Percentiles rank a stretch among this genome's conserved stretches.
Conservation (phyloP, 306 rosid species). For the Corylus avellana region DNA sequence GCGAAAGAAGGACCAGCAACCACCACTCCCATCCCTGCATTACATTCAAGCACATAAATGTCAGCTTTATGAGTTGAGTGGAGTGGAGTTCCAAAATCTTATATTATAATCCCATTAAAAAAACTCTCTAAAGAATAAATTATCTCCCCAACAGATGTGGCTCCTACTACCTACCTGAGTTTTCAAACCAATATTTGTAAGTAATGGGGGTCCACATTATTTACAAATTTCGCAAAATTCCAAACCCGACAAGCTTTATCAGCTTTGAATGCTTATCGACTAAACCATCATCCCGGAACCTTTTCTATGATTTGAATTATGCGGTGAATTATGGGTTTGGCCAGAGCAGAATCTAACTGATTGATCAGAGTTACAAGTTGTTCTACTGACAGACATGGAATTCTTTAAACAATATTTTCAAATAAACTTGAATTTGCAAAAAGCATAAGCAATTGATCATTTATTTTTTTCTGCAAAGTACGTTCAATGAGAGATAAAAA, state of each 20-base stretch:
- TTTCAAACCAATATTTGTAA: not conserved
- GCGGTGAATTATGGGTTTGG: not conserved
- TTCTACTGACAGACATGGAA: not conserved
- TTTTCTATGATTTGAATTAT: not conserved
- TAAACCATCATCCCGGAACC: not conserved
- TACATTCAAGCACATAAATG: slow-evolving; percentile 5
- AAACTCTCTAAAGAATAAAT: not conserved
- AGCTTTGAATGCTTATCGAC: not conserved
- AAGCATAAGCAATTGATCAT: not conserved
- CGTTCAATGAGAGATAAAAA: not conserved
- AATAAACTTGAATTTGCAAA: not conserved
- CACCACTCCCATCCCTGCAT: slow-evolving; percentile 48
- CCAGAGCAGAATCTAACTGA: not conserved
- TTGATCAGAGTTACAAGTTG: not conserved
- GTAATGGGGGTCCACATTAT: not conserved
- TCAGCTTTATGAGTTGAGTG: not conserved
- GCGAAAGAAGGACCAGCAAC: slow-evolving; percentile 46
- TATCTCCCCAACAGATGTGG: not conserved
- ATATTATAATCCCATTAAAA: too few relatives aligned
- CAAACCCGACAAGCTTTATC: not conserved
- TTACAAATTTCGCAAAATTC: not conserved
- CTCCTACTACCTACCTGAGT: not conserved
- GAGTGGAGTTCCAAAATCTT: too few relatives aligned
- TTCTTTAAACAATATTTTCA: not conserved
- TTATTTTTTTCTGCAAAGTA: not conserved